Evolutionary conservation across 352 stramenopile genomes (phyloP), one percentile per base, ranked within the genome.

Genomic region (Phytophthora ohioensis): DNA sequence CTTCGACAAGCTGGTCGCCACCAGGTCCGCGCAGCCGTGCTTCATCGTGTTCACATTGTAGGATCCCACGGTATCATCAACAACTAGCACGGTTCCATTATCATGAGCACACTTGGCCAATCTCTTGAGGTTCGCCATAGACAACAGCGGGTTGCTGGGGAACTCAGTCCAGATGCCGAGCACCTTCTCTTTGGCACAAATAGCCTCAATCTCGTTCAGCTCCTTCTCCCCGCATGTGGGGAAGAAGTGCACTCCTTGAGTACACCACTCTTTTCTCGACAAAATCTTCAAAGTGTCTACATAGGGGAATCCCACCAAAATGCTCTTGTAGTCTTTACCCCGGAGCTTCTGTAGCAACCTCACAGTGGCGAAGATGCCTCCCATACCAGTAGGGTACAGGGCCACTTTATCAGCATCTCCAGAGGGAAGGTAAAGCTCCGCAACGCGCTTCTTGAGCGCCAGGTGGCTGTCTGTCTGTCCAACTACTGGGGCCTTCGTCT

Each of bases 221-320:
- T 86, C 76, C 36, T 82, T 67, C 34, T 91, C 88, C 58, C 91
- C 81, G 6, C 89, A 89, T 2, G 80, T 80, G 0, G 93, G 90
- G 78, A 98, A 98, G 71, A 98, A 98, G 57, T 96, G 80, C 7
- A 97, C 90, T 7, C 93, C 93, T 12, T 73, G 80, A 3, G 79
- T 54, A 75, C 90, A 96, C 79, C 92, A 96, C 76, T 97, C 89
- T n/a, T 75, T 70, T 35, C 93, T 84, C 54, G 91, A 85, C 53
- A 95, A 78, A 55, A 98, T 90, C 80, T 98, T 98, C 52, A 98
- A 79, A 6, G 95, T 97, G 77, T 98, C 95, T 39, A 98, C 74
- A 73, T 98, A 98, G 1, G 95, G 92, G 69, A 98, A 98, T 6
- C 93, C 95, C 62, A 97, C 92, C 5, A 98, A 79, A 59, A 98